Evolutionary conservation across 768 basidiomycete genomes (phyloP).

Genomic region (Podaxis rugospora): DNA sequence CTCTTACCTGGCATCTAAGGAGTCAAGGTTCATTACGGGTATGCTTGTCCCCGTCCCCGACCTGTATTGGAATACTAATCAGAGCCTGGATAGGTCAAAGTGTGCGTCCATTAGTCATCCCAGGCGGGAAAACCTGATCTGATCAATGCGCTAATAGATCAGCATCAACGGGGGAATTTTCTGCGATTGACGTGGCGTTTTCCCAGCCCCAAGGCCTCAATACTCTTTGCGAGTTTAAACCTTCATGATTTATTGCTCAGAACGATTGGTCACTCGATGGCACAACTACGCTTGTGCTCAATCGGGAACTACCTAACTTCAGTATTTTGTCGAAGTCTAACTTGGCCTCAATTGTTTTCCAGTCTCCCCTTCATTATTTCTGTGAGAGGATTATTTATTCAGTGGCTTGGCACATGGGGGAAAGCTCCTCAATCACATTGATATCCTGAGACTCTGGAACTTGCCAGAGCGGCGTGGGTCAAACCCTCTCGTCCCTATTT

Average conservation of each 20-base stretch:
- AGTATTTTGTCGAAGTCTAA: too few relatives aligned
- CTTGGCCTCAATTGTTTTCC: too few relatives aligned
- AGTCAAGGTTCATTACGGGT: constrained; percentile 18
- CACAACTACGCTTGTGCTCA: too few relatives aligned
- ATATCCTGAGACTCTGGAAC: not conserved
- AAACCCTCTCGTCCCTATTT: not conserved
- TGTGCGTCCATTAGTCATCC: not conserved
- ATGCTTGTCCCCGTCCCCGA: not conserved
- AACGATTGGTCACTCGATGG: too few relatives aligned
- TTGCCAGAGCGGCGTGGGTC: not conserved
- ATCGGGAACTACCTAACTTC: too few relatives aligned
- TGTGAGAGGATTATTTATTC: too few relatives aligned
- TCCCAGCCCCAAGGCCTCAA: not conserved
- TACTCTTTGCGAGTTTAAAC: too few relatives aligned
- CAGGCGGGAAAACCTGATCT: not conserved
- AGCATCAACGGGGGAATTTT: not conserved
- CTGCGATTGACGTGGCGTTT: not conserved
- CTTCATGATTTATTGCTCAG: too few relatives aligned
- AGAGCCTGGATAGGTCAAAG: not conserved
- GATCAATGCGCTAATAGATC: not conserved
- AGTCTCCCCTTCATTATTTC: too few relatives aligned
- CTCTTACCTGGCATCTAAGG: constrained; percentile 18
- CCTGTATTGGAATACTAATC: not conserved
- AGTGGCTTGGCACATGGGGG: too few relatives aligned
- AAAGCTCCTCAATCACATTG: not conserved